These are phyloP conservation scores for Diaporthe sp. DNA, from an alignment of 2,329 filamentous ascomycete genomes.

Conservation along the genomic window DNA sequence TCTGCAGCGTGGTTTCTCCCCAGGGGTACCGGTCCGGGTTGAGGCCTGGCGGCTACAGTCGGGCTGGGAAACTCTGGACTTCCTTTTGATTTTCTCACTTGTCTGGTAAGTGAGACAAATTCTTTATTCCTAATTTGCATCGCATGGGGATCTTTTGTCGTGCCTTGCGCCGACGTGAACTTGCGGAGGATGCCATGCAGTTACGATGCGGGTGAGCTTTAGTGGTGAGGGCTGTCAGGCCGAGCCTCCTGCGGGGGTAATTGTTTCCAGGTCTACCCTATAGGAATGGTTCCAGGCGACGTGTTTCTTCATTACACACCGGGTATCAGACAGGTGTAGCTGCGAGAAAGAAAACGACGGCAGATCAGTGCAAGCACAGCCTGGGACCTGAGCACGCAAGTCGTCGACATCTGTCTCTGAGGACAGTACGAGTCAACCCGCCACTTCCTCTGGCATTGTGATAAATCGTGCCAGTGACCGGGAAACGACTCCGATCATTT, in stretches of 20 bases:
- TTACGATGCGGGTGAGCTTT: background rate
- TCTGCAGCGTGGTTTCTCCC: background rate
- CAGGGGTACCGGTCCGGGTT: constrained; percentile 22
- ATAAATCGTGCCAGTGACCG: too few relatives aligned
- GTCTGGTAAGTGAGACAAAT: too few relatives aligned
- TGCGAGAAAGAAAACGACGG: too few relatives aligned
- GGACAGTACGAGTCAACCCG: too few relatives aligned
- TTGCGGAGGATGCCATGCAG: background rate
- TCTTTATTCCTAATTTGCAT: background rate
- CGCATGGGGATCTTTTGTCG: background rate
- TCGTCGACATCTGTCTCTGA: background rate
- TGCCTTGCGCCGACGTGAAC: background rate
- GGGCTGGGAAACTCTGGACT: background rate
- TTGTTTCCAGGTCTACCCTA: background rate
- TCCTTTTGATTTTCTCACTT: background rate
- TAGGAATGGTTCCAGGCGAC: background rate
- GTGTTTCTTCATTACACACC: too few relatives aligned
- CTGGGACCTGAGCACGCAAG: background rate
- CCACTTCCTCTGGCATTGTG: too few relatives aligned
- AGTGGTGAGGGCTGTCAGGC: background rate
- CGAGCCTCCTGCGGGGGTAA: background rate
- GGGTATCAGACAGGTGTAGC: too few relatives aligned
- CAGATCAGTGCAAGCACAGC: background rate
- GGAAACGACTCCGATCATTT: background rate
- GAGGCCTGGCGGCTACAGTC: constrained; percentile 17